Evolutionary conservation across 495 filamentous ascomycete species (phyloP).

Genomic region (Mycothermus thermophilus): DNA sequence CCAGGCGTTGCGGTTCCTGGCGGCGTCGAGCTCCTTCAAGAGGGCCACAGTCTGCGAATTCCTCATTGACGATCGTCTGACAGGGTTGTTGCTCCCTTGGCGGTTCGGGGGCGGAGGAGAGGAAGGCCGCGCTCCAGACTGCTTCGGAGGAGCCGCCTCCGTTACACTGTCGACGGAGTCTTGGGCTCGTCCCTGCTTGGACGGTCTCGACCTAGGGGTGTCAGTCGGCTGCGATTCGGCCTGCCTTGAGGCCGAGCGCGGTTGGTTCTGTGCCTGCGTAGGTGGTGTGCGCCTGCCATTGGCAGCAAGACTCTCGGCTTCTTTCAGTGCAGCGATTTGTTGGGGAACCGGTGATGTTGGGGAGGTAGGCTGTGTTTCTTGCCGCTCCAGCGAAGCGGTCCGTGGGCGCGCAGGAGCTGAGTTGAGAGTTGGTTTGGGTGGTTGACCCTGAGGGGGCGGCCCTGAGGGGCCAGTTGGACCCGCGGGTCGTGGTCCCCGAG

Average conservation of each 20-base stretch:
- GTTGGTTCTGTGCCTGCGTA: constrained; percentile 11
- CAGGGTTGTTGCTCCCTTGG: constrained; percentile 37
- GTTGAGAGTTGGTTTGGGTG: constrained; percentile 49
- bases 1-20: constrained; percentile 84
- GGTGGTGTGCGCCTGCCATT: constrained; percentile 54
- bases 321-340: constrained; percentile 29
- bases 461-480: constrained; percentile 60
- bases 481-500: constrained; percentile 56
- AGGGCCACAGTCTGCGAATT: constrained; percentile 49
- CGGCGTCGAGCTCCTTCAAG: constrained; percentile 68
- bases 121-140: constrained; percentile 27
- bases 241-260: constrained; percentile 17
- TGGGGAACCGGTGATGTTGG: constrained; percentile 41
- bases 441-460: constrained; percentile 75
- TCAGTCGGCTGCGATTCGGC: constrained; percentile 17
- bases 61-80: constrained; percentile 34
- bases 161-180: constrained; percentile 38
- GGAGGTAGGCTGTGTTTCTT: constrained; percentile 23
- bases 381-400: constrained; percentile 30
- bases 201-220: constrained; percentile 18
- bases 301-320: constrained; percentile 29
- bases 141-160: constrained; percentile 30
- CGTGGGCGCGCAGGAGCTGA: constrained; percentile 18
- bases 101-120: constrained; percentile 40
- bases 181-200: constrained; percentile 26